Evolutionary conservation across 2,329 filamentous ascomycete genomes (phyloP), one percentile per base, ranked within the genome.

Genomic region (Bertia moriformis): DNA sequence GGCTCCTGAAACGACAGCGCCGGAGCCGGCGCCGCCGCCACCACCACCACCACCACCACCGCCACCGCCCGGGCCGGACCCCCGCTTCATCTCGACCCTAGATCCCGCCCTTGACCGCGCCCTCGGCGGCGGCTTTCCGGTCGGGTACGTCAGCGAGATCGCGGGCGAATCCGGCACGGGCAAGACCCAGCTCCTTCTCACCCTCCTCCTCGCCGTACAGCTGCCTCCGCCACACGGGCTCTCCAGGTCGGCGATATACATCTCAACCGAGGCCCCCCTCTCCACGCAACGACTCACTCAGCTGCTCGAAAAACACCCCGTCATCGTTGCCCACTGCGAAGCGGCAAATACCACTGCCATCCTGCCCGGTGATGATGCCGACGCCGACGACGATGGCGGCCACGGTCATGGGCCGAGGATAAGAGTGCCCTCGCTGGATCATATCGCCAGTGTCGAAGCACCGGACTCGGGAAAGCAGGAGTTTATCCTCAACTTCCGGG

Each of bases 381-480:
- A 52, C 32, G 32, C 7, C 32, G 32, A 36, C 17, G 32, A 18
- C 32, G 32, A 36, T 15, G 32, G 14, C 32, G 32, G 15, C 17
- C 10, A 18, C 32, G 32, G 15, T 15, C 4, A 19, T 17, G 39
- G 4, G n/a, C 14, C 38, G 3, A 19, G 4, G 4, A 17, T 10
- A 10, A 18, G 17, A 5, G 36, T 14, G 7, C 78, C 87, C 1
- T 83, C 83, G 0, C 68, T 95, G 4, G 77, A 84, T 55, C 68
- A 71, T 46, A 78, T 98, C 45, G 70, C 87, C 49, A 84, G 81
- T 55, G 83, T 91, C 46, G 77, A 80, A 38, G 87, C 85, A 7
- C 83, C 85, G 20, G 88, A 96, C 54, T 76, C 96, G 41, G 91
- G 96, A 59, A 80, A 83, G 1, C 91, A 98, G 59, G 89, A 96